These are phyloP conservation scores for Arctostaphylos glauca DNA, from an alignment of 148 eudicot species.

Conservation along the genomic window DNA sequence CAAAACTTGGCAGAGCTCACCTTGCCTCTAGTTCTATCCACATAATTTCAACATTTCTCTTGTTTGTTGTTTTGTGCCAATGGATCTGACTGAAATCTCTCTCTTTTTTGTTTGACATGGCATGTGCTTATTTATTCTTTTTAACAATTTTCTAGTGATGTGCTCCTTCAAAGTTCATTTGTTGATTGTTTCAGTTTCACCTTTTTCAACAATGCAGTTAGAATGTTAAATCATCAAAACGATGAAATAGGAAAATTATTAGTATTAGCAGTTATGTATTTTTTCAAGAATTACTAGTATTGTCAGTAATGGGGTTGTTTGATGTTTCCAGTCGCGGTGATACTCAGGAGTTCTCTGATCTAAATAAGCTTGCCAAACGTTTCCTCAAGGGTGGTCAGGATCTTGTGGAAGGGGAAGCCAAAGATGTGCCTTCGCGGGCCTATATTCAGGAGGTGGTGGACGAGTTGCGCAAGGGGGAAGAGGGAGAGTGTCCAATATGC, in stretches of 20 bases:
- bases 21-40: not conserved
- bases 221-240: not conserved
- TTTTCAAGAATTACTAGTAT: too few relatives aligned
- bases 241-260: not conserved
- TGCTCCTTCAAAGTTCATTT: not conserved
- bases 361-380: conserved; percentile 90
- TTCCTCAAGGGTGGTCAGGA: conserved; percentile 68
- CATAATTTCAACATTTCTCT: not conserved
- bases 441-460: conserved; percentile 91
- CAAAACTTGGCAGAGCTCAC: not conserved
- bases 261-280: not conserved
- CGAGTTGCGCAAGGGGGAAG: conserved; percentile 86
- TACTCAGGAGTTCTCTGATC: conserved; percentile 88
- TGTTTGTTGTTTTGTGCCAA: not conserved
- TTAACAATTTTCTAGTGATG: not conserved
- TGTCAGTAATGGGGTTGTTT: conserved; percentile 22
- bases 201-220: not conserved
- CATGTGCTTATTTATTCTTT: not conserved
- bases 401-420: conserved; percentile 51
- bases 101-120: not conserved
- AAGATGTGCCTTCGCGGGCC: conserved; percentile 72
- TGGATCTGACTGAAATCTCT: not conserved
- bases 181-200: not conserved
- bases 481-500: conserved; percentile 98
- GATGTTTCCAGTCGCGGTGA: conserved; percentile 79